These are phyloP conservation scores for Sophora flavescens DNA, from an alignment of 306 rosid species.

Conservation along the genomic window DNA sequence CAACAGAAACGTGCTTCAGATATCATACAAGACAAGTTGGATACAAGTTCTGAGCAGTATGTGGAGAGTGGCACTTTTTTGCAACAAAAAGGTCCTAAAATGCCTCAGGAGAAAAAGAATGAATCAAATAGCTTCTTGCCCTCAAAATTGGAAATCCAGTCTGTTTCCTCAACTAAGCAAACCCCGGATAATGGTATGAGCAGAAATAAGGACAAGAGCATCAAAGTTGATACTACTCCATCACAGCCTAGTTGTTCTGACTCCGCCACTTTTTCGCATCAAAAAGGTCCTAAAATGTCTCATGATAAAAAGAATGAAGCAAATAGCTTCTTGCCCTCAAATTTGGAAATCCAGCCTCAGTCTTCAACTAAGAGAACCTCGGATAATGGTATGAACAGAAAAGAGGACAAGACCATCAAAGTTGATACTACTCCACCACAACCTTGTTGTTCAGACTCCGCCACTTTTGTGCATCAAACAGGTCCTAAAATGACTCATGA, in stretches of 20 bases:
- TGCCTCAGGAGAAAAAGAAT: constrained; percentile 39
- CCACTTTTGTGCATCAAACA: constrained; percentile 36
- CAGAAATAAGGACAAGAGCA: constrained; percentile 33
- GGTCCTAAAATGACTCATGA: constrained; percentile 42
- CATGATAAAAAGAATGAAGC: constrained; percentile 36
- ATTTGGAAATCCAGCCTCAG: constrained; percentile 32
- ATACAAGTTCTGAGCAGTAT: constrained; percentile 33
- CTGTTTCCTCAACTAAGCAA: constrained; percentile 45
- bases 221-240: constrained; percentile 24
- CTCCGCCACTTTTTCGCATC: constrained; percentile 30
- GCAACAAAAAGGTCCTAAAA: constrained; percentile 46
- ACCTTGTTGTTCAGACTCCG: not conserved
- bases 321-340: constrained; percentile 21
- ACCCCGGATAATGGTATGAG: constrained; percentile 27
- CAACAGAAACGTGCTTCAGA: constrained; percentile 56
- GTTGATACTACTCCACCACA: constrained; percentile 10
- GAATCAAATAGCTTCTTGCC: constrained; percentile 32
- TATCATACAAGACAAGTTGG: constrained; percentile 49
- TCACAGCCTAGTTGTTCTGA: constrained; percentile 12
- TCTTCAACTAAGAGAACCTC: constrained; percentile 46
- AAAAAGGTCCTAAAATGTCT: constrained; percentile 44
- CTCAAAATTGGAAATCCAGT: constrained; percentile 29
- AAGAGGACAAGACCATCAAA: constrained; percentile 40
- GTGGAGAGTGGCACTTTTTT: constrained; percentile 38
- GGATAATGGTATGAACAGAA: constrained; percentile 28